phyloP scores from a whole-genome alignment of 2,329 filamentous ascomycete genomes.

The Hypomyces perniciosus region DNA sequence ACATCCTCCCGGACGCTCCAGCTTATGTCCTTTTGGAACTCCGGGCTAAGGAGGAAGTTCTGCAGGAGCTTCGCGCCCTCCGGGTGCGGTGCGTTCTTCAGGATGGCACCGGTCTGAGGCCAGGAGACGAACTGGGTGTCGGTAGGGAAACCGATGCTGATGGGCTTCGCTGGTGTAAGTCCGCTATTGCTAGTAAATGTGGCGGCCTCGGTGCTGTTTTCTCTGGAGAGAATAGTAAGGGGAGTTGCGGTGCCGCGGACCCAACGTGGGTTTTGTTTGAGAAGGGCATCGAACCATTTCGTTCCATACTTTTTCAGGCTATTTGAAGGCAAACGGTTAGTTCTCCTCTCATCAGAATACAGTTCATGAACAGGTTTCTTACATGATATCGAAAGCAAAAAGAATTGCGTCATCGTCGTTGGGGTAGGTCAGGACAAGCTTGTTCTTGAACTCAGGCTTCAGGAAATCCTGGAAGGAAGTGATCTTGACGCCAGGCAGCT shows the following conservation, averaged over 20 bases:
- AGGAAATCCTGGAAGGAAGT: constrained; percentile 38
- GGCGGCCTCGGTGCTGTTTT: constrained; percentile 26
- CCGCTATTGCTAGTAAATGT: constrained; percentile 27
- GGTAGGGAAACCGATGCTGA: constrained; percentile 27
- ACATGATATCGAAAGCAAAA: constrained; percentile 45
- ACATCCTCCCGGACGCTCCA: constrained; percentile 33
- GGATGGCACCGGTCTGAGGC: constrained; percentile 43
- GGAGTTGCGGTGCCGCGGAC: constrained; percentile 46
- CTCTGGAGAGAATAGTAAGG: constrained; percentile 24
- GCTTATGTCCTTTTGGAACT: constrained; percentile 28
- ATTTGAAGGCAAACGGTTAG: neutral
- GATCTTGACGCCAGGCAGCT: constrained; percentile 25
- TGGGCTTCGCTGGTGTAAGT: constrained; percentile 12
- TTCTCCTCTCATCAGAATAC: neutral
- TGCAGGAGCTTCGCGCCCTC: constrained; percentile 46
- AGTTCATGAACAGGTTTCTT: constrained; percentile 15
- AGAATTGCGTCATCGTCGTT: constrained; percentile 53
- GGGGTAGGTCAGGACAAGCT: constrained; percentile 49
- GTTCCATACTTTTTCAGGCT: constrained; percentile 36
- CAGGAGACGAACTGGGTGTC: constrained; percentile 40
- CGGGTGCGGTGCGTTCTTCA: constrained; percentile 41
- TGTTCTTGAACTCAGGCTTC: constrained; percentile 46
- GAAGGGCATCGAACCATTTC: constrained; percentile 41
- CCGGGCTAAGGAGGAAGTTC: constrained; percentile 38
- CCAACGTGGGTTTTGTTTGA: constrained; percentile 46